phyloP scores from a whole-genome alignment of 345 rosid species.

The Turnera subulata region DNA sequence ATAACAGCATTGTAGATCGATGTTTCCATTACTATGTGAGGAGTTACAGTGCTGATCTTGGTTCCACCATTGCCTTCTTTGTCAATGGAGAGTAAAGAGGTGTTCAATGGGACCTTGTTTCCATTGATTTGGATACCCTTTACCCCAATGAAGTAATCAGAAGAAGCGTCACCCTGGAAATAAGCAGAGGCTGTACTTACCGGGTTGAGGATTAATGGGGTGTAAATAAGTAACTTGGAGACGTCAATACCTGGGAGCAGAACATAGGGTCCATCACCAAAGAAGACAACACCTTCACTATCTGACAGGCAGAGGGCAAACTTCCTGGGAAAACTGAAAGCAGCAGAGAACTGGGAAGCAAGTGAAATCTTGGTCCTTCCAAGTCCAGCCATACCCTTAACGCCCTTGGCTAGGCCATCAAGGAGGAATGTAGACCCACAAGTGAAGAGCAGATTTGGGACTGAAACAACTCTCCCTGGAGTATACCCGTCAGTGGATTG shows the following conservation, averaged over 20 bases:
- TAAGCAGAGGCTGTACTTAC: slow-evolving; percentile 13
- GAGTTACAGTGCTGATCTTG: slow-evolving; percentile 19
- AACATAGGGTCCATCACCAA: slow-evolving; percentile 22
- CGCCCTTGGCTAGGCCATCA: slow-evolving; percentile 9
- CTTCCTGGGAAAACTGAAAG: slow-evolving; percentile 16
- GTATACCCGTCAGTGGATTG: slow-evolving; percentile 13
- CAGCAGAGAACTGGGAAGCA: slow-evolving; percentile 20
- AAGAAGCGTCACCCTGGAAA: slow-evolving; percentile 13
- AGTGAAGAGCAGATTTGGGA: slow-evolving; percentile 2
- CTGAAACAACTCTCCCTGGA: slow-evolving; percentile 3
- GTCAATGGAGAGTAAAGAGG: slow-evolving; percentile 11
- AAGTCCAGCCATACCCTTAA: slow-evolving; percentile 15
- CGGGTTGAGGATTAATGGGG: slow-evolving; percentile 17
- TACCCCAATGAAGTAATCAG: slow-evolving; percentile 27
- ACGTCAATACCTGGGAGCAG: slow-evolving; percentile 9
- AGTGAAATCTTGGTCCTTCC: slow-evolving; percentile 12
- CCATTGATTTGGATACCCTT: slow-evolving; percentile 17
- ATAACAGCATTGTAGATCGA: slow-evolving; percentile 14
- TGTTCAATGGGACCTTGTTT: slow-evolving; percentile 8
- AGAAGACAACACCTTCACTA: slow-evolving; percentile 15
- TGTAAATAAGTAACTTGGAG: slow-evolving; percentile 16
- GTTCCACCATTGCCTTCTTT: slow-evolving; percentile 17
- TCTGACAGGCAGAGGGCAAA: slow-evolving; percentile 20
- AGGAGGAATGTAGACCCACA: not conserved
- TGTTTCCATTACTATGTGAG: slow-evolving; percentile 23